Evolutionary conservation across 2,329 filamentous ascomycete genomes (phyloP).

Genomic region (Aureobasidium sp.): DNA sequence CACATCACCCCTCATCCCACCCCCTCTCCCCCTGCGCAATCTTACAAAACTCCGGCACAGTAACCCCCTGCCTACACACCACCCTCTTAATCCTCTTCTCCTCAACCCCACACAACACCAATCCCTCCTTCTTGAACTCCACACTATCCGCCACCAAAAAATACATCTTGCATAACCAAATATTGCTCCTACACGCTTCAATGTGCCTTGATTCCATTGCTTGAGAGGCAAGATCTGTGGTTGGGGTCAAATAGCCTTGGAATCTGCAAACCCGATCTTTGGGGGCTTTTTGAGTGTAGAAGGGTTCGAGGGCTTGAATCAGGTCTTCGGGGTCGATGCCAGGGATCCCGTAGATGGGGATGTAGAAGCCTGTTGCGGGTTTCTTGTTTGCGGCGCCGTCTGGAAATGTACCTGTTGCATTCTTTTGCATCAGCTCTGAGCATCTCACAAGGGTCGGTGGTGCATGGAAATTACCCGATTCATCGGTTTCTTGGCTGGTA

Average conservation of each 20-base stretch:
- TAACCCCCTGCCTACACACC: not conserved
- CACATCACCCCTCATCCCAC: not conserved
- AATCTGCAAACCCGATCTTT: not conserved
- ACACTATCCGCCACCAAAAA: not conserved
- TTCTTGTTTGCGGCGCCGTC: not conserved
- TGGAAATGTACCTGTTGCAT: not conserved
- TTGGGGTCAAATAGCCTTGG: not conserved
- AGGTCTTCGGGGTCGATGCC: not conserved
- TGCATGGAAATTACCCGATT: not conserved
- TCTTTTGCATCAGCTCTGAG: too few species aligned
- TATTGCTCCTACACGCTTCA: not conserved
- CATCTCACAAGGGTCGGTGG: too few species aligned
- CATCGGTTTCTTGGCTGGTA: too few species aligned
- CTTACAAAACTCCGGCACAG: not conserved
- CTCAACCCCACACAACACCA: not conserved
- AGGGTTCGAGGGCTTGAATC: not conserved
- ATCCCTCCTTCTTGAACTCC: not conserved
- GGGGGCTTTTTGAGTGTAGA: too few species aligned
- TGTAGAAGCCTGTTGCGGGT: not conserved
- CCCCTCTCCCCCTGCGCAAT: not conserved
- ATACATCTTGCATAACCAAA: not conserved
- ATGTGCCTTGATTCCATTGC: not conserved
- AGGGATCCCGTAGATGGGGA: not conserved
- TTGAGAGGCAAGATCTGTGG: not conserved
- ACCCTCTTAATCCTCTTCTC: not conserved